Conservation (phyloP, 2,329 filamentous ascomycete genomes). For the Chaetoscypha palmicola region DNA sequence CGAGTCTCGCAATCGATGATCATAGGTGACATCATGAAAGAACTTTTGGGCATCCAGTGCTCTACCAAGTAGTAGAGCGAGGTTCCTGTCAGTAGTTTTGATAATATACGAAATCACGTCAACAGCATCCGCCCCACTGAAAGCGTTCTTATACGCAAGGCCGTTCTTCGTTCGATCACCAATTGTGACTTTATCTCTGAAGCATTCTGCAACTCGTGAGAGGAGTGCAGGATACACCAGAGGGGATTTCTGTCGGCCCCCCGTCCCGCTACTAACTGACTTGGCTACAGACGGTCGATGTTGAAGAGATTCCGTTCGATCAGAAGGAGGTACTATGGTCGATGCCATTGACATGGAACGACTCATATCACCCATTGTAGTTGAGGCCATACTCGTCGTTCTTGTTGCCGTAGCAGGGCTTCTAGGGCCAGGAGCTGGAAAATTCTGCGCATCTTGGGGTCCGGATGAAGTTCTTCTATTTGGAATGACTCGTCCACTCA, state of each 20-base stretch:
- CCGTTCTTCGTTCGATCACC: conserved; percentile 94
- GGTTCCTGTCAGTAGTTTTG: conserved; percentile 89
- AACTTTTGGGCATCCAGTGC: conserved; percentile 96
- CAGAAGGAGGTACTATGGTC: conserved; percentile 62
- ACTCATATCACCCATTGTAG: conserved; percentile 35
- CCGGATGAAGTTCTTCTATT: conserved; percentile 49
- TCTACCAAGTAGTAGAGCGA: conserved; percentile 82
- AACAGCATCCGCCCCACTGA: conserved; percentile 91
- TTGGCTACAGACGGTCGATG: conserved; percentile 50
- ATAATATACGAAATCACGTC: conserved; percentile 96
- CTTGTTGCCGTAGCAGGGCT: conserved; percentile 44
- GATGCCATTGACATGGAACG: conserved; percentile 93
- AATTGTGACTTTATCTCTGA: conserved; percentile 78
- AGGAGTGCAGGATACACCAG: conserved; percentile 90
- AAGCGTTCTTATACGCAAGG: conserved; percentile 92
- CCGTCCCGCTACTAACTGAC: conserved; percentile 28
- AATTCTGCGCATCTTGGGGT: conserved; percentile 24
- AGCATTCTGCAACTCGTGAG: conserved; percentile 88
- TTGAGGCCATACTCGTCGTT: conserved; percentile 52
- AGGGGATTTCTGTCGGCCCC: conserved; percentile 50
- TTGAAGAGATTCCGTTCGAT: conserved; percentile 42
- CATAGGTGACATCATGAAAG: conserved; percentile 98
- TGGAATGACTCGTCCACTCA: conserved; percentile 87
- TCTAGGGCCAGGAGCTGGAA: conserved; percentile 20
- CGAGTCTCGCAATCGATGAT: conserved; percentile 92